Base-by-base conservation (phyloP, 352 stramenopile genomes). In the Globisporangium polare region DNA sequence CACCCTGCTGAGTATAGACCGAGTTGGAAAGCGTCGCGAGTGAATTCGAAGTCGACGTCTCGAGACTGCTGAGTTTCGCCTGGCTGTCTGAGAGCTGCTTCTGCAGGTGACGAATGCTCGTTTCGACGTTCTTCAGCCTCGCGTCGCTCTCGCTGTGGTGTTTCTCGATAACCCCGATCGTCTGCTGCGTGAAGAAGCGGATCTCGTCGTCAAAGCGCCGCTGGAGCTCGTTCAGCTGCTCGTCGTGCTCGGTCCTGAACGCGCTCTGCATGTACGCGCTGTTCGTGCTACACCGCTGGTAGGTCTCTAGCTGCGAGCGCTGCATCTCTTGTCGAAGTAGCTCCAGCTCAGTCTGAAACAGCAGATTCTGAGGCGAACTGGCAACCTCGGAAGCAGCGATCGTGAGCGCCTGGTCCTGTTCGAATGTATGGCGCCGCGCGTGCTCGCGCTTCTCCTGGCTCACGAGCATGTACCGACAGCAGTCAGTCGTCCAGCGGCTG, bases 281-380 rank as follows among this genome's bases (percentile, higher is more conserved):
- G 42, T 78, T 70, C 37, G 66, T 65, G 4, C 53, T 63, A 33
- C 67, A 80, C 9, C 56, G 67, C 53, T 82, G 74, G 31, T 69
- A 76, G 7, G 68, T 18, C 12, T 67, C 61, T 13, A 71, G 57
- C 8, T 64, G 58, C 17, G 57, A 50, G 12, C 53, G 53, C 12
- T 71, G 65, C 35, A 75, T 73, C 10, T 77, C 67, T 10, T 68
- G 53, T 26, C 61, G 60, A 20, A 77, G 27, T 13, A 86, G 64
- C 33, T 83, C 72, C 22, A 72, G 66, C 37, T 82, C 74, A 17
- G 66, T 64, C 59, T 78, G 70, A 15, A 71, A 50, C 13, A 80
- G 62, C 39, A 70, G 29, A 13, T 26, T 46, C 41, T 67, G 52
- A 9, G 55, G n/a, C 27, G 41, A 53, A 18, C 41, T 26, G 2